phyloP scores from a whole-genome alignment of 2,329 filamentous ascomycete species.

The Fusarium nodosum region DNA sequence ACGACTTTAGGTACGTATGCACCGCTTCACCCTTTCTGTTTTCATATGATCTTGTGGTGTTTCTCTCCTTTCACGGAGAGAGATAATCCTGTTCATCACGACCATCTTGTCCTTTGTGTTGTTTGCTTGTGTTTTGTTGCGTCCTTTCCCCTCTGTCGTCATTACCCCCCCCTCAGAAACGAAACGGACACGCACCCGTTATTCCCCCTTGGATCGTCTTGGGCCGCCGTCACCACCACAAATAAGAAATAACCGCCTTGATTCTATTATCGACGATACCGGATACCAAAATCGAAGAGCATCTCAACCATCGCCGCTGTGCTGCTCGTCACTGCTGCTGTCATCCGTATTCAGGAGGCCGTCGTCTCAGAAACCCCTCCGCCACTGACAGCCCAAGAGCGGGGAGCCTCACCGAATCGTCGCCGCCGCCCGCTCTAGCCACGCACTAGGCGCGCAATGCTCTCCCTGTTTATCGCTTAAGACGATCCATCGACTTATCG shows the following conservation, averaged over 20 bases:
- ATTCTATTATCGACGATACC: slow-evolving; percentile 31
- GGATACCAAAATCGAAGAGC: slow-evolving; percentile 18
- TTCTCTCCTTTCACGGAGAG: slow-evolving; percentile 17
- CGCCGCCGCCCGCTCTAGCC: slow-evolving; percentile 44
- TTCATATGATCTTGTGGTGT: slow-evolving; percentile 8
- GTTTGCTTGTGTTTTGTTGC: slow-evolving; percentile 42
- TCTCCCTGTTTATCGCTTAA: slow-evolving; percentile 37
- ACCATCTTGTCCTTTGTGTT: slow-evolving; percentile 26
- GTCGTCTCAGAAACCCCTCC: slow-evolving; percentile 47
- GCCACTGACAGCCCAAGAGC: slow-evolving; percentile 49
- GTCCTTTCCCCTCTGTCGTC: slow-evolving; percentile 58
- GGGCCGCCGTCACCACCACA: slow-evolving; percentile 33
- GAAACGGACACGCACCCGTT: slow-evolving; percentile 46
- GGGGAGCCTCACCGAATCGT: slow-evolving; percentile 52
- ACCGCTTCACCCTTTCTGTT: slow-evolving; percentile 11
- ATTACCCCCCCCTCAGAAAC: slow-evolving; percentile 53
- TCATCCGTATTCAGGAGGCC: slow-evolving; percentile 32
- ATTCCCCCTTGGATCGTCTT: slow-evolving; percentile 26
- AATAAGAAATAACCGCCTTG: slow-evolving; percentile 29
- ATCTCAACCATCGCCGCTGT: slow-evolving; percentile 6
- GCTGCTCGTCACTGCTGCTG: slow-evolving; percentile 27
- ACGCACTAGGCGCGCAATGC: slow-evolving; percentile 48
- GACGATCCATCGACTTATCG: slow-evolving; percentile 33
- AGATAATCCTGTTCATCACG: slow-evolving; percentile 14
- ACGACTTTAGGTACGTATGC: slow-evolving; percentile 46